phyloP scores from a whole-genome alignment of 2,329 filamentous ascomycete species.

The Aspergillus pseudoviridinutans region DNA sequence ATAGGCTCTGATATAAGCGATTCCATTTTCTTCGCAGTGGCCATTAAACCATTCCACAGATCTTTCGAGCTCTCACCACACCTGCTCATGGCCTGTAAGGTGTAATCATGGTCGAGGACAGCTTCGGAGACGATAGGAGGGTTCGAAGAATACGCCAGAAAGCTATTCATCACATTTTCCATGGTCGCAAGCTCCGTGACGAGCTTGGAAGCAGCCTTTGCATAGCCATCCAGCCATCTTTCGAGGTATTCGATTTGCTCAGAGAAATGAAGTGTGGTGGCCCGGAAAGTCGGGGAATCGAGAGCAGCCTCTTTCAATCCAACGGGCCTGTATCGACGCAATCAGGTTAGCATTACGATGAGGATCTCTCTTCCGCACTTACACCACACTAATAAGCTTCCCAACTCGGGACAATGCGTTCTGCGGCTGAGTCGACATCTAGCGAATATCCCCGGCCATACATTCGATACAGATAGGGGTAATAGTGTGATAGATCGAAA shows the following conservation, averaged over 20 bases:
- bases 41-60: conserved; percentile 76
- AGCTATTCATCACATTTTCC: conserved; percentile 73
- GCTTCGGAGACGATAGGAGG: conserved; percentile 72
- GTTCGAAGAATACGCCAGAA: conserved; percentile 72
- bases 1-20: conserved; percentile 75
- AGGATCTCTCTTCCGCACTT: conserved; percentile 15
- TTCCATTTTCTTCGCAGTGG: conserved; percentile 74
- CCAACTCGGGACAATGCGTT: conserved; percentile 38
- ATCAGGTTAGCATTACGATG: conserved; percentile 11
- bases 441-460: conserved; percentile 35
- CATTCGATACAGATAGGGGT: conserved; percentile 20
- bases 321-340: conserved; percentile 57
- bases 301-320: conserved; percentile 90
- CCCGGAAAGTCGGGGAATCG: conserved; percentile 93
- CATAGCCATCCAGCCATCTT: conserved; percentile 78
- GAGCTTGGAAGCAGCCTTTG: conserved; percentile 60
- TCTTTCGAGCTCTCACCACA: conserved; percentile 83
- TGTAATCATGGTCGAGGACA: conserved; percentile 92
- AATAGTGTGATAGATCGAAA: conserved; percentile 5
- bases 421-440: conserved; percentile 40
- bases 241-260: conserved; percentile 91
- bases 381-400: conserved; percentile 46
- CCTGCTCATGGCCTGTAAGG: conserved; percentile 76
- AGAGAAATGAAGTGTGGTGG: conserved; percentile 76
- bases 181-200: conserved; percentile 65